Base-by-base conservation (phyloP, 352 stramenopile species). In the Globisporangium cederbergense region DNA sequence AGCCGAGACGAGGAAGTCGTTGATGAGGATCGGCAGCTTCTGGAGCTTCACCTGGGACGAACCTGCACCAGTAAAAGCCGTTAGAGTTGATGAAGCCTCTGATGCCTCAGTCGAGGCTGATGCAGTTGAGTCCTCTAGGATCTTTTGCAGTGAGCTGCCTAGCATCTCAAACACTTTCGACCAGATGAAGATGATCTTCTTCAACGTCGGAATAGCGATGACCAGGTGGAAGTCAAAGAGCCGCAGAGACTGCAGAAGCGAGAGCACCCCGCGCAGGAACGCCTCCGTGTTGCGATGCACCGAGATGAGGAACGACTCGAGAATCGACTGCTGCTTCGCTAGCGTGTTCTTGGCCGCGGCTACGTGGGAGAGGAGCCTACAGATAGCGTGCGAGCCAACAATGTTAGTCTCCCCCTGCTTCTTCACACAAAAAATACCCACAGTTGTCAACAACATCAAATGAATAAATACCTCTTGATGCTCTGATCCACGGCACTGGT, bases 141-240 rank as follows among this genome's bases (percentile, higher is more conserved):
- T 67, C 45, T 77, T 77, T 34, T 61, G 59, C 10, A 81, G 52
- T 10, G 75, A 72, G 16, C 56, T n/a, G 0, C 62, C 74, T 5
- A 93, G 54, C 71, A 91, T 78, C 25, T 86, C 73, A 45, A 91
- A 93, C 4, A 87, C 73, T 47, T 88, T 87, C 2, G 77, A 77
- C 86, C 86, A 95, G 18, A 76, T 68, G 58, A 93, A 92, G 40
- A 86, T 73, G 34, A 91, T 66, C 63, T 95, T 93, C 50, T 86
- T 89, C 49, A 91, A 56, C 7, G 78, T 83, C 60, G 86, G 84
- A 7, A 91, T 58, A 34, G 72, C 77, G 1, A 93, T 56, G 32
- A 60, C 64, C 13, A 81, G 54, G 0, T 79, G 68, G 59, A 92
- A 95, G 1, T 79, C 75, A 30, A 86, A 89, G 10, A 90, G 60